Conservation (phyloP, 2,329 filamentous ascomycete species). For the Fragosphaeria purpurea region DNA sequence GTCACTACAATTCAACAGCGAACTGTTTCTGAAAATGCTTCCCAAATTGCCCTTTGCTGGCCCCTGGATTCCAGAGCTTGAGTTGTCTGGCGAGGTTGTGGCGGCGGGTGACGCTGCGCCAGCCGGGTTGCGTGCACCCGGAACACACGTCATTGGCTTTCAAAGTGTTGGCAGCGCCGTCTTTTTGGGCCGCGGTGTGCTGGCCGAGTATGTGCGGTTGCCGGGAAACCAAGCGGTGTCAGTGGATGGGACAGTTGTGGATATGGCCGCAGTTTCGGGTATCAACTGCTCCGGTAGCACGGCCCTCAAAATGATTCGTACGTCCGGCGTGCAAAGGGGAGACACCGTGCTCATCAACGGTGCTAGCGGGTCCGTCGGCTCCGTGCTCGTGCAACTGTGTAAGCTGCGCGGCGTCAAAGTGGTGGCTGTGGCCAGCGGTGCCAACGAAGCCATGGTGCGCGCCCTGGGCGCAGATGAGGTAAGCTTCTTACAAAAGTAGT, state of each 20-base stretch:
- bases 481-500: neutral
- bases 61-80: slow-evolving; percentile 20
- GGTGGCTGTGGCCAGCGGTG: slow-evolving; percentile 35
- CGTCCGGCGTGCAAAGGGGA: slow-evolving; percentile 19
- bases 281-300: slow-evolving; percentile 24
- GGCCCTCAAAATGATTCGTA: slow-evolving; percentile 16
- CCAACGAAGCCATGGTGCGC: slow-evolving; percentile 33
- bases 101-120: slow-evolving; percentile 16
- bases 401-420: slow-evolving; percentile 30
- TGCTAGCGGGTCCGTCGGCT: slow-evolving; percentile 39
- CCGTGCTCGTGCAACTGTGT: slow-evolving; percentile 32
- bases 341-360: slow-evolving; percentile 36
- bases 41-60: slow-evolving; percentile 3
- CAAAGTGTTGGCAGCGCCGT: slow-evolving; percentile 14
- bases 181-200: slow-evolving; percentile 18
- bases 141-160: slow-evolving; percentile 20
- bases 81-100: slow-evolving; percentile 23
- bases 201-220: slow-evolving; percentile 24
- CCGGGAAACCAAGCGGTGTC: slow-evolving; percentile 18
- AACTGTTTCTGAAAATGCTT: slow-evolving; percentile 18
- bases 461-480: slow-evolving; percentile 37
- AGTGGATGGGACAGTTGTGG: neutral
- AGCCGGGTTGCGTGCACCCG: slow-evolving; percentile 10
- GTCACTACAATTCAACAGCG: slow-evolving; percentile 24
- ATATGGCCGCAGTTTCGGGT: slow-evolving; percentile 14